These are phyloP conservation scores for Botryosphaeria dothidea DNA, from an alignment of 2,329 filamentous ascomycete genomes.

Conservation along the genomic window DNA sequence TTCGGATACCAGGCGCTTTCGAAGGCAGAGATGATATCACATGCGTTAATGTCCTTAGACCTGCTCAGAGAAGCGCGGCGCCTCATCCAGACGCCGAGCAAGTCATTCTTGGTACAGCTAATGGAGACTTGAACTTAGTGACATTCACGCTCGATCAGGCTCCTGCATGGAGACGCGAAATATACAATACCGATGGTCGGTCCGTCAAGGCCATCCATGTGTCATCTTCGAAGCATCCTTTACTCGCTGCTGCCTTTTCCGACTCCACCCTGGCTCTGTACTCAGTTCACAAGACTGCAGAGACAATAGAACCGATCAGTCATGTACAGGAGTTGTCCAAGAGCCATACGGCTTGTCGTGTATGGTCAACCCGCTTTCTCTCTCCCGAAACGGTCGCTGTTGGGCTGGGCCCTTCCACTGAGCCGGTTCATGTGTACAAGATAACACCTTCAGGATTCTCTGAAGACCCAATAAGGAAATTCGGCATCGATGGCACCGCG, in stretches of 20 bases:
- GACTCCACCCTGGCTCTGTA: conserved; percentile 51
- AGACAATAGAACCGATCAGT: conserved; percentile 6
- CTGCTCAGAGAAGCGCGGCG: conserved; percentile 38
- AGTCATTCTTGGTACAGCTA: conserved; percentile 58
- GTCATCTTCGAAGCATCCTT: conserved; percentile 39
- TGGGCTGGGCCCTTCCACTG: conserved; percentile 46
- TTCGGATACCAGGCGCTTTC: conserved; percentile 50
- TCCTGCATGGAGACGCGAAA: conserved; percentile 23
- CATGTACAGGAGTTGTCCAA: neutral
- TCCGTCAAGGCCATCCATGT: conserved; percentile 52
- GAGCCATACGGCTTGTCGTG: conserved; percentile 25
- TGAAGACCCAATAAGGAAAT: conserved; percentile 40
- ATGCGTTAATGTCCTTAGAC: conserved; percentile 54
- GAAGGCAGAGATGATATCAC: conserved; percentile 63
- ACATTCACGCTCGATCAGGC: conserved; percentile 10
- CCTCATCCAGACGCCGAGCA: conserved; percentile 22
- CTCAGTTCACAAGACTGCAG: conserved; percentile 31
- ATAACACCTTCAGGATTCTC: conserved; percentile 49
- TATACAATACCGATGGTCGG: conserved; percentile 45
- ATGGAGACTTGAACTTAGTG: conserved; percentile 50
- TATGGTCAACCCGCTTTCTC: conserved; percentile 57
- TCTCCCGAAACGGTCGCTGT: conserved; percentile 53
- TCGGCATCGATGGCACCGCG: conserved; percentile 33
- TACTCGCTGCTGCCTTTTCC: conserved; percentile 56
- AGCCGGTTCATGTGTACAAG: conserved; percentile 52